phyloP scores from a whole-genome alignment of 495 filamentous ascomycete genomes.

The Penicillium mononematosum region DNA sequence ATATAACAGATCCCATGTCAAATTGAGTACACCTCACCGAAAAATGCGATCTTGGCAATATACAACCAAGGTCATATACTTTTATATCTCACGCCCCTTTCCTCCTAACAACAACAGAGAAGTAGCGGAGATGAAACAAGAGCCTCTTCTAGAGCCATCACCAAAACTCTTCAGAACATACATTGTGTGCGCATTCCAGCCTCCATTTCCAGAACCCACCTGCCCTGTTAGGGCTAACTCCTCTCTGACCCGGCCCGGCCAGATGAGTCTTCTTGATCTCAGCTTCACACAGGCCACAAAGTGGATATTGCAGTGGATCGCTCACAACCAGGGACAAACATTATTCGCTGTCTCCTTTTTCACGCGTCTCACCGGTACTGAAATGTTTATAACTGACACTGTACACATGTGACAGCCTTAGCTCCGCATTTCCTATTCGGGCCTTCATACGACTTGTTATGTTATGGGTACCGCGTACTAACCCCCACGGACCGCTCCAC shows the following conservation, averaged over 20 bases:
- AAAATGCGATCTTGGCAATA: not conserved
- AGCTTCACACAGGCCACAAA: conserved; percentile 10
- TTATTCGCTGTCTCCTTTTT: conserved; percentile 19
- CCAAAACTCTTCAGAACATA: not conserved
- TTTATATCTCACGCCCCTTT: conserved; percentile 3
- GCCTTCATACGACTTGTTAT: conserved; percentile 1
- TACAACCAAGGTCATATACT: not conserved
- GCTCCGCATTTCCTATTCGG: conserved; percentile 14
- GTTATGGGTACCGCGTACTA: not conserved
- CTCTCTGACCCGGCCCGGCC: conserved; percentile 4
- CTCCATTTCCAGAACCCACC: conserved; percentile 23
- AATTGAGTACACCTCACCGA: not conserved
- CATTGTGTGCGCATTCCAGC: conserved; percentile 12
- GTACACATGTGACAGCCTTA: conserved; percentile 1
- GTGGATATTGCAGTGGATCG: conserved; percentile 24
- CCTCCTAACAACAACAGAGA: not conserved
- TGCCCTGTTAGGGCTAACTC: conserved; percentile 9
- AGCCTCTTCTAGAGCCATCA: not conserved
- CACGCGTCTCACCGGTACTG: conserved; percentile 21
- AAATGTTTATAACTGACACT: conserved; percentile 11
- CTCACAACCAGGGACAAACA: conserved; percentile 3
- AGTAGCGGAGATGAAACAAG: not conserved
- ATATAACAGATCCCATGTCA: conserved; percentile 1
- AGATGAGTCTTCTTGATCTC: conserved; percentile 24
- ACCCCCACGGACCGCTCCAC: conserved; percentile 9